Conservation (phyloP, 1,284 basidiomycete species). For the Tilletia caries region DNA sequence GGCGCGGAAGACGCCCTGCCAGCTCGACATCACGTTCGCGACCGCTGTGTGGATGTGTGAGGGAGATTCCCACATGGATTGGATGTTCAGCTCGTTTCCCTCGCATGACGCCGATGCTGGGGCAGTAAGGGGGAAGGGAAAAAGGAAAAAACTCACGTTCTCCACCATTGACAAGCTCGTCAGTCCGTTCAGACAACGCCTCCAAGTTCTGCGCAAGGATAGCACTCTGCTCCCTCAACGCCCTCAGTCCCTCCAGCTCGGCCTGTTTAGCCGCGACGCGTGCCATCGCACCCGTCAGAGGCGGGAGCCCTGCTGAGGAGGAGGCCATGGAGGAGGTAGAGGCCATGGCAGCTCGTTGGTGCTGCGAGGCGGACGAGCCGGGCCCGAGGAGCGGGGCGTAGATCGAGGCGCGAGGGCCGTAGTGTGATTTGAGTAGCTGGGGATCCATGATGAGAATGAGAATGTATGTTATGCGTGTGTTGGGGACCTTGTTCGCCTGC, state of each 20-base stretch:
- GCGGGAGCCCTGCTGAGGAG: neutral
- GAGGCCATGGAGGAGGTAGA: neutral
- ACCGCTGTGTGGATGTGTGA: too few relatives aligned
- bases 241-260: conserved; percentile 43
- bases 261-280: conserved; percentile 43
- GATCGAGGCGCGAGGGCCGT: conserved; percentile 11
- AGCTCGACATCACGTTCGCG: conserved; percentile 44
- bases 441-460: too few relatives aligned
- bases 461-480: too few relatives aligned
- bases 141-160: conserved; percentile 30
- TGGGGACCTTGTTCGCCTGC: neutral
- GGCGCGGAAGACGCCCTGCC: conserved; percentile 50
- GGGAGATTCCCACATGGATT: too few relatives aligned
- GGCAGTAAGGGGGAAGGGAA: neutral
- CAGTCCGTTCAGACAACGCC: conserved; percentile 39
- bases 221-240: conserved; percentile 43
- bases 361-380: neutral
- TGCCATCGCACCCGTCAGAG: conserved; percentile 13
- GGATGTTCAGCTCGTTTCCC: too few relatives aligned
- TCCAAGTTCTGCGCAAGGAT: conserved; percentile 43
- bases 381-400: neutral
- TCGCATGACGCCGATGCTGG: neutral
- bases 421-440: neutral
- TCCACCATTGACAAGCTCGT: conserved; percentile 44
- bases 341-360: neutral